These are phyloP conservation scores for Micromonas pusilla DNA, from an alignment of 139 green algal species.

Conservation along the genomic window DNA sequence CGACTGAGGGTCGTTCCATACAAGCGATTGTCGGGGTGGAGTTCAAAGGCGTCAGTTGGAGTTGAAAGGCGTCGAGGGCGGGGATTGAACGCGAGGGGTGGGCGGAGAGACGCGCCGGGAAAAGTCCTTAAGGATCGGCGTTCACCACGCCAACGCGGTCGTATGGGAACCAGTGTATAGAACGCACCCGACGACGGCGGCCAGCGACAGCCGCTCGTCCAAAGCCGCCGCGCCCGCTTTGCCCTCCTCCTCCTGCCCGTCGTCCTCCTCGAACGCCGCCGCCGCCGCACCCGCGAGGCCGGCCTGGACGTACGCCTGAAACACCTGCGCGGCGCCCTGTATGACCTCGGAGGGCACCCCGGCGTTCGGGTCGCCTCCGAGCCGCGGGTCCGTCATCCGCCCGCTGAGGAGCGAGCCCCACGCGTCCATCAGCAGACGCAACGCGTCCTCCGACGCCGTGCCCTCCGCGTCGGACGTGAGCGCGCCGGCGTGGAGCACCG, in stretches of 20 bases:
- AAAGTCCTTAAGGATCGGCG: too few relatives aligned
- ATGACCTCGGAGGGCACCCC: slow-evolving; percentile 19
- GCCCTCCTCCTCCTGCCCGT: slow-evolving; percentile 50
- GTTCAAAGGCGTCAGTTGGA: too few relatives aligned
- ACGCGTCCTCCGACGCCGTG: background rate
- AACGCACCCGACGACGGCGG: slow-evolving; percentile 56
- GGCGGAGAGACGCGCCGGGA: too few relatives aligned
- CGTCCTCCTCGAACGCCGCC: slow-evolving; percentile 58
- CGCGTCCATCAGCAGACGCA: slow-evolving; percentile 29
- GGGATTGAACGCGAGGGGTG: too few relatives aligned
- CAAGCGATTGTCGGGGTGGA: too few relatives aligned
- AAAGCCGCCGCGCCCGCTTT: slow-evolving; percentile 26
- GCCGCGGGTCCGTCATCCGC: background rate
- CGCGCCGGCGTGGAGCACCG: slow-evolving; percentile 20
- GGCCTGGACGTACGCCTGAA: slow-evolving; percentile 40
- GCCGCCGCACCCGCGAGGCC: slow-evolving; percentile 46
- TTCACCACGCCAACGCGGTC: too few relatives aligned
- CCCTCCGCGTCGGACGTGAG: slow-evolving; percentile 29
- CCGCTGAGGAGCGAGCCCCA: slow-evolving; percentile 7
- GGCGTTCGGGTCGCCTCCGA: background rate
- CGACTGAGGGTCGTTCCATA: too few relatives aligned
- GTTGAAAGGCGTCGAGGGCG: too few relatives aligned
- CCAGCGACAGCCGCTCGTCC: slow-evolving; percentile 53
- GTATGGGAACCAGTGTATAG: too few relatives aligned
- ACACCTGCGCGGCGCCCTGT: slow-evolving; percentile 41